Percentiles rank a stretch among this genome's conserved stretches.
These are phyloP conservation scores for Amanita rubescens DNA, from an alignment of 768 basidiomycete genomes.

Conservation along the genomic window DNA sequence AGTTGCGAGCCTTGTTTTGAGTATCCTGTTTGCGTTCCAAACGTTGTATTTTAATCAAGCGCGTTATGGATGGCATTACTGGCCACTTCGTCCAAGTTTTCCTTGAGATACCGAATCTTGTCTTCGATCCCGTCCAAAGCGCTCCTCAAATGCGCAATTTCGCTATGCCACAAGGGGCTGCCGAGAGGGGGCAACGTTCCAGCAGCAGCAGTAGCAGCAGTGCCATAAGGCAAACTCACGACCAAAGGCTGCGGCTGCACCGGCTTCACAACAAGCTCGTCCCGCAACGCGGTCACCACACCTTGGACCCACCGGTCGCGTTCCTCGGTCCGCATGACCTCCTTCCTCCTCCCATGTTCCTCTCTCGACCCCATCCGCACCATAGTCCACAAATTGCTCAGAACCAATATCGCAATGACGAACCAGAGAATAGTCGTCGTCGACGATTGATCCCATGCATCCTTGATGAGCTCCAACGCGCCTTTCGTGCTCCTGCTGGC, in stretches of 20 bases:
- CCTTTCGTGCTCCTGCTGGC: slow-evolving; percentile 62
- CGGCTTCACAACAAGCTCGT: slow-evolving; percentile 43
- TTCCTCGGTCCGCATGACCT: slow-evolving; percentile 54
- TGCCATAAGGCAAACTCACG: background rate
- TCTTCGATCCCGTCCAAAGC: slow-evolving; percentile 54
- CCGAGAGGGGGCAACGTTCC: background rate
- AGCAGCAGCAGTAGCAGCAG: no score
- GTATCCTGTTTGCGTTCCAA: no score
- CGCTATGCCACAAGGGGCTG: slow-evolving; percentile 32
- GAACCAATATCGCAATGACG: slow-evolving; percentile 62
- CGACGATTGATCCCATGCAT: slow-evolving; percentile 75
- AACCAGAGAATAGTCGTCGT: slow-evolving; percentile 66
- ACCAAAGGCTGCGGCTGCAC: background rate
- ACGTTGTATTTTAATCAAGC: background rate
- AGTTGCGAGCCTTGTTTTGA: no score
- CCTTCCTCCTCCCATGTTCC: slow-evolving; percentile 37
- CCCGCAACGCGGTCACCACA: slow-evolving; percentile 65
- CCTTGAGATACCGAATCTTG: slow-evolving; percentile 41
- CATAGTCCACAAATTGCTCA: slow-evolving; percentile 71
- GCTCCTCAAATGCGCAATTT: slow-evolving; percentile 38
- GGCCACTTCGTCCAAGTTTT: slow-evolving; percentile 16
- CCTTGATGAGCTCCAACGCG: slow-evolving; percentile 69
- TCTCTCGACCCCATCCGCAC: slow-evolving; percentile 33
- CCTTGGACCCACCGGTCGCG: slow-evolving; percentile 71
- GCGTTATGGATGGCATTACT: background rate